Base-by-base conservation (phyloP, 176 grass and related monocot genomes). In the Avena insularis region DNA sequence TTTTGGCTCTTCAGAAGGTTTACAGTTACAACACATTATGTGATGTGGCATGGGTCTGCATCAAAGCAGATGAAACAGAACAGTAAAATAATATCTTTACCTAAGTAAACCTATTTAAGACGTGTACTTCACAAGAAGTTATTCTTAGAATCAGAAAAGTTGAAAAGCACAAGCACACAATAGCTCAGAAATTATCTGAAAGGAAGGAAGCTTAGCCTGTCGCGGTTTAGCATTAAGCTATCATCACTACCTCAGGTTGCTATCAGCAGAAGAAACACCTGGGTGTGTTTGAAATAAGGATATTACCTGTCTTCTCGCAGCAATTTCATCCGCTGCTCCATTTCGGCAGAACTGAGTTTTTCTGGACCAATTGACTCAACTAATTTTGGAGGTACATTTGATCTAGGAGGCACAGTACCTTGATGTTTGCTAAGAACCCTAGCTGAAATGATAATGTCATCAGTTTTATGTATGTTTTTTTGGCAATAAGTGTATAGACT, bases 291-390 rank as follows among this genome's bases (percentile, higher is more conserved):
- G 43, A 79, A 66, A 77, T 58, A 66, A 76, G 86, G 11, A 47
- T 19, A 83, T 86, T 94, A 95, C 96, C 96, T 95, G 81, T 98
- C 93, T 83, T 98, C 91, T 84, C 88, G 69, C 81, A 98, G 92
- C 55, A 98, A 90, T 86, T 95, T 95, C 77, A 95, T 92, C 35
- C 91, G 90, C 6, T 47, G 79, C 29, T 89, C 87, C 82, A 95
- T 93, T 86, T 98, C 96, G 38, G 43, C 86, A 53, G 81, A 60
- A 74, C 91, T 95, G 20, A 98, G 88, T 71, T 98, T 91, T 82
- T 98, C 93, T 71, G 76, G 17, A 83, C 79, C 56, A 81, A 66
- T 40, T 83, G 89, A 79, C 67, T 59, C 79, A 80, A 62, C 83
- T 76, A 84, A 69, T 82, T 89, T 95, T 62, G 76, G 86, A 60